Percentiles rank a stretch among this genome's conserved stretches.
These are phyloP conservation scores for Tylopilus sp. DNA, from an alignment of 1,284 basidiomycete species.

Conservation along the genomic window DNA sequence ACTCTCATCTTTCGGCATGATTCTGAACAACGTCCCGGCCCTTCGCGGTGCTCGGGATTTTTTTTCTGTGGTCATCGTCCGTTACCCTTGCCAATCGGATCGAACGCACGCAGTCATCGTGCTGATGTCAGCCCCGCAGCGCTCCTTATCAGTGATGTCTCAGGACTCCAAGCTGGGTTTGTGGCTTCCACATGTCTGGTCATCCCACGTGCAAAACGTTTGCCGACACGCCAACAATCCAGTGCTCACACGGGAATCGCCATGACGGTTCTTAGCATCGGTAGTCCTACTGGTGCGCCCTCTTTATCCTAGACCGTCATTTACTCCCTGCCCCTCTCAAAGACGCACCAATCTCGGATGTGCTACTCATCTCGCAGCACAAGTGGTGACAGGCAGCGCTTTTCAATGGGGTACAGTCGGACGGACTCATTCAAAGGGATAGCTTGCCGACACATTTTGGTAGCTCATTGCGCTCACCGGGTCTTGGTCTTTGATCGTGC, in stretches of 20 bases:
- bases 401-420: conserved; percentile 24
- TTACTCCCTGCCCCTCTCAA: too few relatives aligned
- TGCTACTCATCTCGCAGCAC: conserved; percentile 24
- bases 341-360: conserved; percentile 31
- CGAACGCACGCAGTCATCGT: conserved; percentile 29
- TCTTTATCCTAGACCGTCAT: too few relatives aligned
- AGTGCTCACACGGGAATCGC: conserved; percentile 30
- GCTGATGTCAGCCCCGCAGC: conserved; percentile 30
- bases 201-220: background rate
- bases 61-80: conserved; percentile 40
- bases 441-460: conserved; percentile 3
- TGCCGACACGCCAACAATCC: background rate
- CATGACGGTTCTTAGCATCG: conserved; percentile 8
- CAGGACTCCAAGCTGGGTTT: conserved; percentile 30
- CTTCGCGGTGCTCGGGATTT: conserved; percentile 27
- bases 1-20: conserved; percentile 29
- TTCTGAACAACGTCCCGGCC: conserved; percentile 16
- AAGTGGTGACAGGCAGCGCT: conserved; percentile 29
- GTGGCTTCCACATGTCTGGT: background rate
- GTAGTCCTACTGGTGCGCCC: too few relatives aligned
- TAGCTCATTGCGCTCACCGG: conserved; percentile 18
- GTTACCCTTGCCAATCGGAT: conserved; percentile 8
- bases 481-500: conserved; percentile 6
- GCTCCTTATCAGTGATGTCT: conserved; percentile 32
- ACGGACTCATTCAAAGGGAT: background rate